Percentiles rank a stretch among this genome's conserved stretches.
These are phyloP conservation scores for Cyberlindnera xishuangbannaensis DNA, from an alignment of 805 yeast species.

Conservation along the genomic window DNA sequence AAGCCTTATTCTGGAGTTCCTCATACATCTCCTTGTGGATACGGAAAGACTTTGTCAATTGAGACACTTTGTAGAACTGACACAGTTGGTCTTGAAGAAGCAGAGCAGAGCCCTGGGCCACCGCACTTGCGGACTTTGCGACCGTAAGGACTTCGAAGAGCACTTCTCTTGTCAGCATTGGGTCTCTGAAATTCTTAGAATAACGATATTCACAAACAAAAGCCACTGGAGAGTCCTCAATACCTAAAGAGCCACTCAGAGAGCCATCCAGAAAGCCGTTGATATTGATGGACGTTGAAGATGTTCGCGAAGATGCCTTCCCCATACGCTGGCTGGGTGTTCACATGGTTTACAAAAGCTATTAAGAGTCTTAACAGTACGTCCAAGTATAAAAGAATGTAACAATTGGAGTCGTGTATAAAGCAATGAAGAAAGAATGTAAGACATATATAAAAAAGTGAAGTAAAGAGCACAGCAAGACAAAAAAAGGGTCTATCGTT, in stretches of 20 bases:
- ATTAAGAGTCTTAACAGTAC: no score
- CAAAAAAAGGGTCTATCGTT: no score
- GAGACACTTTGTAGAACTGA: slow-evolving; percentile 19
- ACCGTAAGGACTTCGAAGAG: slow-evolving; percentile 17
- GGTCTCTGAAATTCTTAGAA: no score
- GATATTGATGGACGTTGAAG: no score
- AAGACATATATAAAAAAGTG: neutral
- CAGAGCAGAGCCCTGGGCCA: slow-evolving; percentile 10
- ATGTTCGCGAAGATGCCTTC: no score
- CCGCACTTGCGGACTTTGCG: slow-evolving; percentile 13
- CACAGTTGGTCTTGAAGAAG: slow-evolving; percentile 11
- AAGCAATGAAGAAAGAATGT: neutral
- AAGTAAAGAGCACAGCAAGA: neutral
- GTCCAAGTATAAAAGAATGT: no score
- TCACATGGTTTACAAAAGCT: no score
- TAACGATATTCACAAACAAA: no score
- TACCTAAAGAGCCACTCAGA: no score
- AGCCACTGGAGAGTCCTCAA: no score
- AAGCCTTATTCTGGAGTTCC: slow-evolving; percentile 10
- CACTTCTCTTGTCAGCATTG: slow-evolving; percentile 18
- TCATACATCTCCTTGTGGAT: slow-evolving; percentile 23
- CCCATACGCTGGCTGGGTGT: no score
- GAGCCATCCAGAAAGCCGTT: no score
- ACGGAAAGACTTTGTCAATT: slow-evolving; percentile 19
- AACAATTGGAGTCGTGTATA: neutral